These are phyloP conservation scores for Hypoxylon sp. DNA, from an alignment of 2,329 filamentous ascomycete species.

Conservation along the genomic window DNA sequence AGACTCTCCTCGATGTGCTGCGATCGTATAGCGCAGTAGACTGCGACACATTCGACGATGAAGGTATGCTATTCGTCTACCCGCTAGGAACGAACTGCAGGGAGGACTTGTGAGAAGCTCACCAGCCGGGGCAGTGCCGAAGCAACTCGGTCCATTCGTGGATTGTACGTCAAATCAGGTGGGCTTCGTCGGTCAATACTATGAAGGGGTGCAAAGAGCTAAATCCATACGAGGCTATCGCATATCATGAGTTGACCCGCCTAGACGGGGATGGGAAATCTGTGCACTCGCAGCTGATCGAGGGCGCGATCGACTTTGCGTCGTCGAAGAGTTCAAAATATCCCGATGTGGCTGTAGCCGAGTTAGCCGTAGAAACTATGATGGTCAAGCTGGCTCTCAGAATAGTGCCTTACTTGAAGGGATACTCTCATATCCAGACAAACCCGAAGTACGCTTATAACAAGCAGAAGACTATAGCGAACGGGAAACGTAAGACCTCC, in stretches of 20 bases:
- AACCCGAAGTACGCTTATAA: conserved; percentile 71
- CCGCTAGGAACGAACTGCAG: neutral
- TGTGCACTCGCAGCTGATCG: conserved; percentile 57
- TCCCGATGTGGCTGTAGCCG: conserved; percentile 56
- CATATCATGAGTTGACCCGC: conserved; percentile 62
- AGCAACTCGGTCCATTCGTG: conserved; percentile 62
- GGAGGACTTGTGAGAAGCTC: conserved; percentile 11
- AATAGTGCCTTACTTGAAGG: conserved; percentile 65
- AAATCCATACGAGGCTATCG: conserved; percentile 61
- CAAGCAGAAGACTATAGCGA: conserved; percentile 63
- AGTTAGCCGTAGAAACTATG: conserved; percentile 70
- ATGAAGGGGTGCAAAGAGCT: conserved; percentile 19
- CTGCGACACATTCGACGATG: conserved; percentile 66
- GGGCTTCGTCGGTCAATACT: conserved; percentile 16
- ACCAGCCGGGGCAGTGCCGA: conserved; percentile 57
- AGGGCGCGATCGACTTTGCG: conserved; percentile 56
- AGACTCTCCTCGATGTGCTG: conserved; percentile 60
- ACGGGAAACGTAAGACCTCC: conserved; percentile 63
- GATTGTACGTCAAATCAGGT: conserved; percentile 71
- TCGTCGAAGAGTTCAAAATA: conserved; percentile 54
- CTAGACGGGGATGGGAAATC: conserved; percentile 53
- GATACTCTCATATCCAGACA: conserved; percentile 71
- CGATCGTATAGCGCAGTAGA: conserved; percentile 62
- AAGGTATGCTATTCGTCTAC: conserved; percentile 55
- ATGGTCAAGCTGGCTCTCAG: conserved; percentile 68